These are phyloP conservation scores for Mycena pura DNA, from an alignment of 768 basidiomycete species.

Conservation along the genomic window DNA sequence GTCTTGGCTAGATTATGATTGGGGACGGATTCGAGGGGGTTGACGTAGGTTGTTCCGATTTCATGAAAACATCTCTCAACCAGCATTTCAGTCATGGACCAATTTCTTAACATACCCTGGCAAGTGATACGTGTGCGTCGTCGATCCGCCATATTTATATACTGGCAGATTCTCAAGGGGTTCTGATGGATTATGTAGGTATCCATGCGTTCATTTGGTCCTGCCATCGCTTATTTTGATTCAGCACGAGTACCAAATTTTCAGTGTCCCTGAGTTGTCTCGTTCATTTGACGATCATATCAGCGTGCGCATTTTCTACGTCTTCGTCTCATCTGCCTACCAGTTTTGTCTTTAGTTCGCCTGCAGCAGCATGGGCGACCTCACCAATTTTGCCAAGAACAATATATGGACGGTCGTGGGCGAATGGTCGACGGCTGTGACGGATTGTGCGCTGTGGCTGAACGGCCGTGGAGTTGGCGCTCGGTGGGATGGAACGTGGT, in stretches of 20 bases:
- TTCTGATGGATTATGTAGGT: constrained; percentile 70
- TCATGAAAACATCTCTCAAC: constrained; percentile 9
- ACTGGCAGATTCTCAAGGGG: constrained; percentile 49
- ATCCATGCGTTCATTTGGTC: constrained; percentile 11
- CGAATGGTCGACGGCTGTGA: constrained; percentile 79
- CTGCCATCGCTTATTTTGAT: constrained; percentile 1
- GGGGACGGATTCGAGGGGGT: constrained; percentile 75
- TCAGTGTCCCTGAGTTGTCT: constrained; percentile 61
- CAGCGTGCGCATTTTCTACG: constrained; percentile 41
- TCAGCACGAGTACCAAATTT: constrained; percentile 79
- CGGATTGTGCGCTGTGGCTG: constrained; percentile 80
- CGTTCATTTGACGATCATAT: constrained; percentile 66
- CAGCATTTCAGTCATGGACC: constrained; percentile 55
- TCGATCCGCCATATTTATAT: neutral
- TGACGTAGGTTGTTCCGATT: constrained; percentile 38
- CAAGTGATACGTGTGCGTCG: neutral
- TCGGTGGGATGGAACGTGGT: constrained; percentile 69
- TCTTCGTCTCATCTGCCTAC: neutral
- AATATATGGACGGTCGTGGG: constrained; percentile 81
- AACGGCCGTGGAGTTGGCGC: constrained; percentile 78
- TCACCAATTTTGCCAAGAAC: constrained; percentile 52
- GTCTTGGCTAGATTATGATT: constrained; percentile 74
- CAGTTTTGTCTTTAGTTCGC: constrained; percentile 47
- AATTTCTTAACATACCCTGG: constrained; percentile 60
- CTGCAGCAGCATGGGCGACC: constrained; percentile 55